Conservation (phyloP, 305 asterid genomes). For the Solanum hybrid region DNA sequence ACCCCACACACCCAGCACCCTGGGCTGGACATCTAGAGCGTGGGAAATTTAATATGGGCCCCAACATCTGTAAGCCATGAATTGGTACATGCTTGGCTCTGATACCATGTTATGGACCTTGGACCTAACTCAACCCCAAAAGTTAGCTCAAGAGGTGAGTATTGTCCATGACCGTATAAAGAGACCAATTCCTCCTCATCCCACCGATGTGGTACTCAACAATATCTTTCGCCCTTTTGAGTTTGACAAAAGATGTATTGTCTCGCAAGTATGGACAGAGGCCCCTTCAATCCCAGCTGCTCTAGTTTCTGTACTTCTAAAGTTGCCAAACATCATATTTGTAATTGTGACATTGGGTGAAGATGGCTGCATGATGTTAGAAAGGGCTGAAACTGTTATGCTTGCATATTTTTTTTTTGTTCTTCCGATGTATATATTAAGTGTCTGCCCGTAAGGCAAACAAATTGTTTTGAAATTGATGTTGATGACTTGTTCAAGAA, state of each 20-base stretch:
- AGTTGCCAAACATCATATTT: slow-evolving; percentile 51
- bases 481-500: slow-evolving; percentile 41
- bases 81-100: neutral
- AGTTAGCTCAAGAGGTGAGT: neutral
- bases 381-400: slow-evolving; percentile 34
- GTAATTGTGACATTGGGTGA: slow-evolving; percentile 44
- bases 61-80: neutral
- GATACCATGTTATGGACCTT: neutral
- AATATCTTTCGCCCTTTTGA: neutral
- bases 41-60: neutral
- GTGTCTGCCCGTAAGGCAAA: neutral
- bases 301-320: slow-evolving; percentile 65
- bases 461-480: slow-evolving; percentile 20
- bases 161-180: neutral
- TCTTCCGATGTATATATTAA: too few species aligned
- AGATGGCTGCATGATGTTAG: slow-evolving; percentile 49
- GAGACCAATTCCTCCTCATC: neutral
- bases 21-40: neutral
- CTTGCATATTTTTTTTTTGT: neutral
- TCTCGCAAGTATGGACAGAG: slow-evolving; percentile 44
- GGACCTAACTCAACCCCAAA: neutral
- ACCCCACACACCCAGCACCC: neutral
- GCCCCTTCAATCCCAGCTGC: slow-evolving; percentile 62
- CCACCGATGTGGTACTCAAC: neutral
- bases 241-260: neutral